Evolutionary conservation across 1,284 basidiomycete genomes (phyloP).

Genomic region (Trametes sp.): DNA sequence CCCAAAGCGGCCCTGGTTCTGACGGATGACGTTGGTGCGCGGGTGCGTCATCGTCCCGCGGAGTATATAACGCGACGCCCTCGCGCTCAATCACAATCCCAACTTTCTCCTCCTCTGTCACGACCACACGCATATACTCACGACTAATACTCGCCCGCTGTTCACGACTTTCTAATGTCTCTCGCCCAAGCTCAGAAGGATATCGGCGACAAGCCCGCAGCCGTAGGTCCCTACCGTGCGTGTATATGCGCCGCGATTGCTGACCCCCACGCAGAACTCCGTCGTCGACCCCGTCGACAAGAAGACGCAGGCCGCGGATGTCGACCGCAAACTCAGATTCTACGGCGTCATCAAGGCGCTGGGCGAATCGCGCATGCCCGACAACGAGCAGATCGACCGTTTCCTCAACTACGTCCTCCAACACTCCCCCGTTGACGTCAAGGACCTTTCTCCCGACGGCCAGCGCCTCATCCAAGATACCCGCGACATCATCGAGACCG

Average conservation of each 20-base stretch:
- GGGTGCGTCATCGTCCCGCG: constrained; percentile 23
- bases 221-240: constrained; percentile 15
- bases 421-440: constrained; percentile 71
- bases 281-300: constrained; percentile 68
- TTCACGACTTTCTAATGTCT: constrained; percentile 54
- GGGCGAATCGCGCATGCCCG: constrained; percentile 78
- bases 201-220: constrained; percentile 61
- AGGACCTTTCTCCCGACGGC: constrained; percentile 80
- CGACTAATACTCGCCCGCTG: constrained; percentile 13
- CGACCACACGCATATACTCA: constrained; percentile 17
- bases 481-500: constrained; percentile 76
- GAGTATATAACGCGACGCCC: constrained; percentile 18
- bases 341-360: constrained; percentile 85
- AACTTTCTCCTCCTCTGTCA: constrained; percentile 18
- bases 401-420: constrained; percentile 73
- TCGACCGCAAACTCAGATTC: constrained; percentile 74
- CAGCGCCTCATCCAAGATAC: constrained; percentile 78
- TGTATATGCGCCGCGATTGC: background rate
- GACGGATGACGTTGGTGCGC: constrained; percentile 27
- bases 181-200: constrained; percentile 67
- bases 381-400: constrained; percentile 82
- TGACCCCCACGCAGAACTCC: constrained; percentile 44
- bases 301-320: constrained; percentile 59
- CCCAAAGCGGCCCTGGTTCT: constrained; percentile 8
- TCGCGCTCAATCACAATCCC: constrained; percentile 20